Percentiles rank a stretch among this genome's conserved stretches.
These are phyloP conservation scores for Lepiota venenata DNA, from an alignment of 768 basidiomycete species.

Conservation along the genomic window DNA sequence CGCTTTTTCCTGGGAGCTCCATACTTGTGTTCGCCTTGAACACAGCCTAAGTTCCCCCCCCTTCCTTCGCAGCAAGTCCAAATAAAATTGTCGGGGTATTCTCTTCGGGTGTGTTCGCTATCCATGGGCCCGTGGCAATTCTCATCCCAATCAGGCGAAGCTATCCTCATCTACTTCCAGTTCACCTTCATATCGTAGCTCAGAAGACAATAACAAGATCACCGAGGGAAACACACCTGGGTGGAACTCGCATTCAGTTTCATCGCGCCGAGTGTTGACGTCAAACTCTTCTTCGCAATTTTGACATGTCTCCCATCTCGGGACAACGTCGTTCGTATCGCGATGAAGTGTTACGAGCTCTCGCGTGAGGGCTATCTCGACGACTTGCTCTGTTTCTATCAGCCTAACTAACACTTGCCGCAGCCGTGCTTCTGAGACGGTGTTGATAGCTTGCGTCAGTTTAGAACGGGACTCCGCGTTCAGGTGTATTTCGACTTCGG, in stretches of 20 bases:
- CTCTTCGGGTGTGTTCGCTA: slow-evolving; percentile 30
- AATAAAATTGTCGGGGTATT: slow-evolving; percentile 43
- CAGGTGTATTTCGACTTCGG: slow-evolving; percentile 34
- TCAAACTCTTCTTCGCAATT: slow-evolving; percentile 50
- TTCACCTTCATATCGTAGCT: slow-evolving; percentile 28
- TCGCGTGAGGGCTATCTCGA: slow-evolving; percentile 38
- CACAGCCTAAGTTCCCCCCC: slow-evolving; percentile 36
- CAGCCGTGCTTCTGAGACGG: slow-evolving; percentile 40
- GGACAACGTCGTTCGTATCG: slow-evolving; percentile 30
- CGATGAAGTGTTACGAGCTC: slow-evolving; percentile 40
- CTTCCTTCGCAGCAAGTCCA: slow-evolving; percentile 50
- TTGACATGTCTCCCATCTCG: slow-evolving; percentile 44
- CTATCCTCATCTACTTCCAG: slow-evolving; percentile 35
- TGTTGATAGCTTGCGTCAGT: slow-evolving; percentile 38
- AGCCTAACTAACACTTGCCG: slow-evolving; percentile 37
- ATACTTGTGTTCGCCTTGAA: slow-evolving; percentile 31
- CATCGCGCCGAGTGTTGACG: slow-evolving; percentile 28
- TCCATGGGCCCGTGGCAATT: slow-evolving; percentile 45
- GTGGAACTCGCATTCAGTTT: slow-evolving; percentile 47
- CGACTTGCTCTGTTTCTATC: slow-evolving; percentile 34
- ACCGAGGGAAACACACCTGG: slow-evolving; percentile 33
- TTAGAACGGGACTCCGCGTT: slow-evolving; percentile 38
- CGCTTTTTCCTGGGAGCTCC: slow-evolving; percentile 30
- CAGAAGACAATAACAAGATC: neutral
- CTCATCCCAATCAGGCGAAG: slow-evolving; percentile 48